Evolutionary conservation across 2,329 filamentous ascomycete species (phyloP), one percentile per base, ranked within the genome.

Genomic region (Exophiala phaeomuriformis): DNA sequence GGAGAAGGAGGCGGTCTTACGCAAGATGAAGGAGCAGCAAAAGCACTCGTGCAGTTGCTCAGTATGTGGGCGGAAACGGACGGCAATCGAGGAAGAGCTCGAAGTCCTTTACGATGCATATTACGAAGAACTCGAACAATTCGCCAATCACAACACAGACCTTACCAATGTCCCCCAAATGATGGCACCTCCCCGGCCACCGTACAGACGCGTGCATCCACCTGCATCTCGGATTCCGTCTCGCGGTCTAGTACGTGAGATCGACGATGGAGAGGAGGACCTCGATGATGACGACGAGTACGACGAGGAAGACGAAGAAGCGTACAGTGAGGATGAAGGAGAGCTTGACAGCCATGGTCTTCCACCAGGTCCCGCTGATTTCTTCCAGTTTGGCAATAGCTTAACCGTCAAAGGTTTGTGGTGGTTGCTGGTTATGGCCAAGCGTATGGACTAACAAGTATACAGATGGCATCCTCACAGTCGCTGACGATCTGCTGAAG

Each of bases 11-110:
- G 91, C 93, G 5, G 93, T 98, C 0, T 75, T 98, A 52, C 90
- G 88, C 67, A 98, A 98, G 77, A 98, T 98, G 93, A 98, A 98
- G 77, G 93, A 98, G 71, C 93, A 98, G 71, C 93, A 98, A 71
- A 97, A 97, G 72, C 90, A 97, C 69, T 97, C 91, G 2, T 98
- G 93, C 76, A 96, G 90, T 69, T 98, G 93, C 71, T 94, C 90
- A 3, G 91, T 98, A 39, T 98, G 93, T 70, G 93, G 93, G 49
- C 82, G 93, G 61, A 98, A 98, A 75, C 83, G 93, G 50, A 95
- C 87, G 8, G 93, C 93, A 37, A 98, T 98, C 63, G 93, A 98
- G 71, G 93, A 98, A 72, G 93, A 98, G 71, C 77, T 98, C 8
- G 93, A 98, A 68, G 90, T 95, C 12, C 80, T 98, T 8, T 98